Evolutionary conservation across 352 stramenopile genomes (phyloP).

Genomic region (Globisporangium paroecandrum): DNA sequence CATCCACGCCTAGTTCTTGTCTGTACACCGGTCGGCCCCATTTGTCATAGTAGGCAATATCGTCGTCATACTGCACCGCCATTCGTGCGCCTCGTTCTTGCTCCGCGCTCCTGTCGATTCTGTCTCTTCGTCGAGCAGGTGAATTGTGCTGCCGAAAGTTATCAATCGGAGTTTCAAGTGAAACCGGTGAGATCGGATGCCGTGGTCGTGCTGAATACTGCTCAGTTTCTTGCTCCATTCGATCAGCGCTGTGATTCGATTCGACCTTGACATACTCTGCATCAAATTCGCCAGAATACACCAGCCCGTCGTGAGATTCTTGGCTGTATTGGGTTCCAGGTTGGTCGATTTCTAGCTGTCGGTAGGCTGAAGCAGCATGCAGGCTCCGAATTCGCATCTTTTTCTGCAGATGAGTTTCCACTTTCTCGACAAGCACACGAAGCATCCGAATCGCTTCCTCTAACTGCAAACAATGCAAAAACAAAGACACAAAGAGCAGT

Average conservation of each 20-base stretch:
- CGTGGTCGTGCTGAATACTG: not conserved
- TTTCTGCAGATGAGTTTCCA: constrained; percentile 51
- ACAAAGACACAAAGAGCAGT: not conserved
- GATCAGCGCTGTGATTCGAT: not conserved
- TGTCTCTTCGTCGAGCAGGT: not conserved
- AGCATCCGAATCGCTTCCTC: constrained; percentile 45
- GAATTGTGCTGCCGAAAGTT: constrained; percentile 4
- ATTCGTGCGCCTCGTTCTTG: not conserved
- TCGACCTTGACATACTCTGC: constrained; percentile 11
- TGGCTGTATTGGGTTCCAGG: not conserved
- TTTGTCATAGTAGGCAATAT: constrained; percentile 16
- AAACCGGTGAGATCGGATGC: constrained; percentile 7
- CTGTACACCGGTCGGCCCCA: constrained; percentile 16
- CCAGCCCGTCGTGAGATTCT: not conserved
- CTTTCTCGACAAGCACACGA: constrained; percentile 37
- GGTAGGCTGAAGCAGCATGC: constrained; percentile 1
- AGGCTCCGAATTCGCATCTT: constrained; percentile 28
- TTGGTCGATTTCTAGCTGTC: constrained; percentile 4
- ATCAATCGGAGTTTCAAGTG: constrained; percentile 10
- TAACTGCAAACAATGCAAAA: constrained; percentile 18
- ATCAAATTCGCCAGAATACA: constrained; percentile 3
- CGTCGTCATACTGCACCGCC: constrained; percentile 4
- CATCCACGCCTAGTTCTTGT: constrained; percentile 1
- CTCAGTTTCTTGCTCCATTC: constrained; percentile 2
- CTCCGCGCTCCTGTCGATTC: not conserved